A percentile compares a stretch with the other conserved stretches of the same genome.
These are phyloP conservation scores for Alectoria sarmentosa DNA, from an alignment of 495 filamentous ascomycete genomes.

Conservation along the genomic window DNA sequence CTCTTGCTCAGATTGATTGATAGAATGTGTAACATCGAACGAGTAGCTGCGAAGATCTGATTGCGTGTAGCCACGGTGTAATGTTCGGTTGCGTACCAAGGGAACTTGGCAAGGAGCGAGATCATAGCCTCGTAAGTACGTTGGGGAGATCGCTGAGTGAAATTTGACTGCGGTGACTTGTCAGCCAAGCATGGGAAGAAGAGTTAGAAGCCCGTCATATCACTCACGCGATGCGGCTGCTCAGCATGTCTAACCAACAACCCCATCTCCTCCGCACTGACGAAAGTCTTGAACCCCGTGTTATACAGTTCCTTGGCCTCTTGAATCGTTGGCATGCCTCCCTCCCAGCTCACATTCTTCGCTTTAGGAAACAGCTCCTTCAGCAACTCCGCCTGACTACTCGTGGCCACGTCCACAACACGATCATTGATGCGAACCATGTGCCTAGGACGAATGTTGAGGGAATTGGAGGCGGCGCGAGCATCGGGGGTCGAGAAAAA, in stretches of 20 bases:
- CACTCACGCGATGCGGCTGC: slow-evolving; percentile 57
- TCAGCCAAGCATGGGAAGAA: neutral
- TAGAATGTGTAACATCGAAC: slow-evolving; percentile 43
- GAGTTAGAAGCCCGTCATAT: slow-evolving; percentile 1
- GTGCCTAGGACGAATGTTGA: slow-evolving; percentile 32
- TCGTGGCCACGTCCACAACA: slow-evolving; percentile 54
- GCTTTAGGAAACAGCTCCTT: slow-evolving; percentile 61
- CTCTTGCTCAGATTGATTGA: slow-evolving; percentile 32
- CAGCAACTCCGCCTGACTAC: slow-evolving; percentile 55
- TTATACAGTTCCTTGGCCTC: slow-evolving; percentile 47
- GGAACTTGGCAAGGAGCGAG: slow-evolving; percentile 67
- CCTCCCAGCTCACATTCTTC: slow-evolving; percentile 54
- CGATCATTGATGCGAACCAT: slow-evolving; percentile 57
- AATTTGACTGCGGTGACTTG: slow-evolving; percentile 47
- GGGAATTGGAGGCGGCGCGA: slow-evolving; percentile 42
- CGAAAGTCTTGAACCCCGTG: slow-evolving; percentile 60
- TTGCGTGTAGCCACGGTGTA: slow-evolving; percentile 62
- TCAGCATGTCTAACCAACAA: slow-evolving; percentile 61
- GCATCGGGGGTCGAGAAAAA: slow-evolving; percentile 51
- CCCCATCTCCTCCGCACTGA: slow-evolving; percentile 64
- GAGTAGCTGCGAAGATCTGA: slow-evolving; percentile 45
- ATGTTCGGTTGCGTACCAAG: slow-evolving; percentile 56
- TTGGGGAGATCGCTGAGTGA: slow-evolving; percentile 56
- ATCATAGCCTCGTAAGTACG: slow-evolving; percentile 70
- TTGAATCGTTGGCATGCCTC: slow-evolving; percentile 40